Percentiles rank a stretch among this genome's conserved stretches.
Evolutionary conservation across 1,284 basidiomycete species (phyloP).

Genomic region (Microstroma glucosiphilum): DNA sequence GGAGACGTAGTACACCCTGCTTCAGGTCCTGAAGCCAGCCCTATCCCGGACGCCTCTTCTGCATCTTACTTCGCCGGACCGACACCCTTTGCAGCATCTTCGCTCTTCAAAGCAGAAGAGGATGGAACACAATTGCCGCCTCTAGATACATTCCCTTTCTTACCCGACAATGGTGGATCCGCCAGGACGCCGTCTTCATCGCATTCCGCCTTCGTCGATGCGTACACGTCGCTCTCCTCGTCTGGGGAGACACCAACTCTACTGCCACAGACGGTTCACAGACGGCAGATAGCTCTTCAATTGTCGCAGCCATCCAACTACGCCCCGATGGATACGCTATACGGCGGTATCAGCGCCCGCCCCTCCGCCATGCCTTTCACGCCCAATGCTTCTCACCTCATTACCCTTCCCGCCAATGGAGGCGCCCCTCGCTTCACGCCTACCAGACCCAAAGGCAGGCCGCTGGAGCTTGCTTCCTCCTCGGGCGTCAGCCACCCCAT

Average conservation of each 20-base stretch:
- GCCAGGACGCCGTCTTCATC: not conserved
- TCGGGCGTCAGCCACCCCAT: not conserved
- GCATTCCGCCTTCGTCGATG: not conserved
- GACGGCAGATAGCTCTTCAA: not conserved
- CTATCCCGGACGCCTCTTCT: constrained; percentile 1
- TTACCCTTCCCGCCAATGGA: constrained; percentile 1
- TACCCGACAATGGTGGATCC: not conserved
- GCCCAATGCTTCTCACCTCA: not conserved
- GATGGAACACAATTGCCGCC: not conserved
- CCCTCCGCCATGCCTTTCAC: not conserved
- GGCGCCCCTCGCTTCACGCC: constrained; percentile 1
- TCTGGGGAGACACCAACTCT: constrained; percentile 1
- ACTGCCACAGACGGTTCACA: not conserved
- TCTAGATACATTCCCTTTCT: not conserved
- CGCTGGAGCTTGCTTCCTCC: not conserved
- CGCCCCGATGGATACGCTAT: not conserved
- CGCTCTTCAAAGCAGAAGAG: constrained; percentile 1
- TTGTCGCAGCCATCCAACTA: not conserved
- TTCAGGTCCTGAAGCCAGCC: not conserved
- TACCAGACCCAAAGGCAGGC: not conserved
- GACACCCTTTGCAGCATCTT: not conserved
- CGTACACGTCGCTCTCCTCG: not conserved
- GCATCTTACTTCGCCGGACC: not conserved
- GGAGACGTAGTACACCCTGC: not conserved
- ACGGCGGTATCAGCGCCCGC: not conserved